Percentiles rank a stretch among this genome's conserved stretches.
Evolutionary conservation across 2,329 filamentous ascomycete species (phyloP).

Genomic region (Herpotrichia juniperi): DNA sequence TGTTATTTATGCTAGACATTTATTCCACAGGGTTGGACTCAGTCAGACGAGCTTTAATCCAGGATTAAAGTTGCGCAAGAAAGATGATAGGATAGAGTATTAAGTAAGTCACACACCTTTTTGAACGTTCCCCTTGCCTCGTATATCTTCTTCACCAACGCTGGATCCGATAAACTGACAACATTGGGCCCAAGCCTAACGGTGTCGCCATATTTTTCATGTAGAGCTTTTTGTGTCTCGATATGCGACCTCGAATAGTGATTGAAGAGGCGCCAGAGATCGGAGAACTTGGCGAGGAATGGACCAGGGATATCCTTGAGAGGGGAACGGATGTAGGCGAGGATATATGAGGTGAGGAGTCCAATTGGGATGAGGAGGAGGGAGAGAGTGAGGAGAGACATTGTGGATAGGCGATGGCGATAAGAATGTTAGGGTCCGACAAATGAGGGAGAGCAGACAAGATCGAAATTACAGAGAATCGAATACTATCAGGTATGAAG

Average conservation of each 20-base stretch:
- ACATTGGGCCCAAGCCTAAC: conserved; percentile 38
- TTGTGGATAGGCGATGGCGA: not conserved
- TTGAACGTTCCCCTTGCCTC: conserved; percentile 37
- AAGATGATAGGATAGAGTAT: not conserved
- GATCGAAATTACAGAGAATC: no score
- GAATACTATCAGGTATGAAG: no score
- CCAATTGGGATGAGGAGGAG: not conserved
- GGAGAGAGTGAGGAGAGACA: not conserved
- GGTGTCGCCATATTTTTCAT: conserved; percentile 34
- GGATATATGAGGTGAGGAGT: conserved; percentile 14
- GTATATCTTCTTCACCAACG: conserved; percentile 41
- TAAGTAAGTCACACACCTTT: conserved; percentile 37
- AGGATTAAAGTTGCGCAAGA: not conserved
- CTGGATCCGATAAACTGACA: conserved; percentile 35
- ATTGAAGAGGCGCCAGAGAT: conserved; percentile 37
- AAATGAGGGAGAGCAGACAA: no score
- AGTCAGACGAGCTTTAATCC: no score
- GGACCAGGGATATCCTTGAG: conserved; percentile 41
- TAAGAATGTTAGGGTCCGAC: no score
- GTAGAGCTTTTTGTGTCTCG: conserved; percentile 35
- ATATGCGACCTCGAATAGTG: conserved; percentile 37
- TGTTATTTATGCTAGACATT: not conserved
- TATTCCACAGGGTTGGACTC: not conserved
- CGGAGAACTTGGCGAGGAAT: conserved; percentile 38
- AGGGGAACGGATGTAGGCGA: conserved; percentile 34